phyloP scores from a whole-genome alignment of 495 filamentous ascomycete genomes.

The Geoglossum glabrum region DNA sequence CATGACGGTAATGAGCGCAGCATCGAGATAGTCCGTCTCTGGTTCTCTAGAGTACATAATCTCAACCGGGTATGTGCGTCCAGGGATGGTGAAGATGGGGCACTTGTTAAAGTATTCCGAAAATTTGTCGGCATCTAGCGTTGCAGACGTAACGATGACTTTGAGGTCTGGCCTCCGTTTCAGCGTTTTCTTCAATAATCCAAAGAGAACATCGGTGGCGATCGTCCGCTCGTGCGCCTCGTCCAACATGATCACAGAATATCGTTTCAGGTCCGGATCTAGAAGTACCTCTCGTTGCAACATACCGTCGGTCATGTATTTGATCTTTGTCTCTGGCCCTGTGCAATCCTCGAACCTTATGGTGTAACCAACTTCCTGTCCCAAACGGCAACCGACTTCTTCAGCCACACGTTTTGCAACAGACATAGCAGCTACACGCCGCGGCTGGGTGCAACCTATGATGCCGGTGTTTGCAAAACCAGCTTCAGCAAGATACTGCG shows the following conservation, averaged over 20 bases:
- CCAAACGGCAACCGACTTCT: slow-evolving; percentile 81
- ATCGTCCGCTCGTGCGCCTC: slow-evolving; percentile 97
- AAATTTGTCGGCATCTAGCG: slow-evolving; percentile 94
- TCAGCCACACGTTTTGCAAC: slow-evolving; percentile 94
- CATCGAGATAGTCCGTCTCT: slow-evolving; percentile 88
- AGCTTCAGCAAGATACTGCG: slow-evolving; percentile 83
- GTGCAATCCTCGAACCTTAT: slow-evolving; percentile 96
- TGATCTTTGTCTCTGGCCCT: slow-evolving; percentile 76
- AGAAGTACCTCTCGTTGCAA: slow-evolving; percentile 84
- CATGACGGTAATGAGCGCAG: slow-evolving; percentile 92
- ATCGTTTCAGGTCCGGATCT: slow-evolving; percentile 68
- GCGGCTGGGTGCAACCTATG: slow-evolving; percentile 93
- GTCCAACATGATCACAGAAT: slow-evolving; percentile 94
- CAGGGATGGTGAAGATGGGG: slow-evolving; percentile 91
- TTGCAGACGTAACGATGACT: slow-evolving; percentile 89
- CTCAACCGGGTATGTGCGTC: slow-evolving; percentile 85
- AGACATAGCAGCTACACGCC: slow-evolving; percentile 91
- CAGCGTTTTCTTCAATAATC: slow-evolving; percentile 80
- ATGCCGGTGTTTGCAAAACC: slow-evolving; percentile 79
- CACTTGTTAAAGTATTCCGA: slow-evolving; percentile 85
- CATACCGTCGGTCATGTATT: slow-evolving; percentile 99
- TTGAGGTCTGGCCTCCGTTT: slow-evolving; percentile 73
- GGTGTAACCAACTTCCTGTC: slow-evolving; percentile 88
- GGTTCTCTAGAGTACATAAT: slow-evolving; percentile 88
- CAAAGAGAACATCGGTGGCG: slow-evolving; percentile 87